A percentile compares a stretch with the other conserved stretches of the same genome.
Conservation (phyloP, 768 basidiomycete species). For the Rhodocollybia butyracea region DNA sequence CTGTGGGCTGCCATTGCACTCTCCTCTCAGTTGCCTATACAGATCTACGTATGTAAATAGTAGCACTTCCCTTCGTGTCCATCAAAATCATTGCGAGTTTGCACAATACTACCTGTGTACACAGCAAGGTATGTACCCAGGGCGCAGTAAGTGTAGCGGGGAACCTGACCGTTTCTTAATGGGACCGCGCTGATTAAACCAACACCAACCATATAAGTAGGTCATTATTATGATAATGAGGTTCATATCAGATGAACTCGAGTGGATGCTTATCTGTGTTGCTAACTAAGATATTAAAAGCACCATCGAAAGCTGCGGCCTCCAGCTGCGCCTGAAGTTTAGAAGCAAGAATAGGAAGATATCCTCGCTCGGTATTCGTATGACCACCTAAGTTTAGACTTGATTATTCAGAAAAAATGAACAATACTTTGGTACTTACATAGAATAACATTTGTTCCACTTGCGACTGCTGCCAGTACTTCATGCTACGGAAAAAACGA, state of each 20-base stretch:
- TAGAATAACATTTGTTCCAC: constrained; percentile 77
- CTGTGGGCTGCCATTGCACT: too few relatives aligned
- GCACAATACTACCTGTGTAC: too few relatives aligned
- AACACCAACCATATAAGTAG: too few relatives aligned
- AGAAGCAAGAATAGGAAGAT: constrained; percentile 70
- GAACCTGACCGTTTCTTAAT: too few relatives aligned
- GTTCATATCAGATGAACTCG: constrained; percentile 44
- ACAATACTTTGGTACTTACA: constrained; percentile 46
- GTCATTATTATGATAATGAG: too few relatives aligned
- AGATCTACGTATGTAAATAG: too few relatives aligned
- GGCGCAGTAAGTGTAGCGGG: too few relatives aligned
- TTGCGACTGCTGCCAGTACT: constrained; percentile 75
- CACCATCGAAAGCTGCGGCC: constrained; percentile 29
- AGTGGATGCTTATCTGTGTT: constrained; percentile 73
- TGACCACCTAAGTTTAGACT: constrained; percentile 64
- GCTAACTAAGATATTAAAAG: constrained; percentile 69
- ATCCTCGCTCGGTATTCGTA: constrained; percentile 93
- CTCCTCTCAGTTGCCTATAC: too few relatives aligned
- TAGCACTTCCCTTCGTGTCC: too few relatives aligned
- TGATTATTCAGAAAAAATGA: neutral
- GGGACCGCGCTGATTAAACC: too few relatives aligned
- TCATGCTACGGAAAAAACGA: constrained; percentile 58
- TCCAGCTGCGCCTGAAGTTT: constrained; percentile 56
- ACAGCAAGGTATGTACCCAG: too few relatives aligned
- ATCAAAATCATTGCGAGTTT: too few relatives aligned